Evolutionary conservation across 139 green algal genomes (phyloP).

Genomic region (Chlamydomonas schloesseri): DNA sequence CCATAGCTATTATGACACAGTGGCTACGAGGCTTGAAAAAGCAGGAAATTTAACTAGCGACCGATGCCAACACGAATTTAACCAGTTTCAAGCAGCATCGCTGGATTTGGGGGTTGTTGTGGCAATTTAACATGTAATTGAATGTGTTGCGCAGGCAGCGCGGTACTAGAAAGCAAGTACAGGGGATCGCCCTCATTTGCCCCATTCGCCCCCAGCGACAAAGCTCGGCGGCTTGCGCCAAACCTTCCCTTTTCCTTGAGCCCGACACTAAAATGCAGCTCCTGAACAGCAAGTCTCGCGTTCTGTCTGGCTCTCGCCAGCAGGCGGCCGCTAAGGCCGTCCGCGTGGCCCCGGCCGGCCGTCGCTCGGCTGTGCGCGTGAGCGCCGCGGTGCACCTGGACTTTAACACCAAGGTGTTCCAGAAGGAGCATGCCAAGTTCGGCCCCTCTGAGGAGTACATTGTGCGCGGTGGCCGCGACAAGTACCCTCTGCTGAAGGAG

Average conservation of each 20-base stretch:
- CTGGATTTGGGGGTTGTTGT: not conserved
- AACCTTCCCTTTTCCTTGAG: not conserved
- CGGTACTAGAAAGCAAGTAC: no score
- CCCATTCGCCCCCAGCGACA: no score
- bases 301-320: not conserved
- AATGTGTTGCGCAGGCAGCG: no score
- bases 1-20: no score
- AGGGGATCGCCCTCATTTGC: no score
- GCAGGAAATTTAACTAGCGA: no score
- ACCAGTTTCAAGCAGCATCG: no score
- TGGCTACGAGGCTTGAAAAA: no score
- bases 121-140: not conserved
- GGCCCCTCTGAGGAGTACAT: constrained; percentile 92
- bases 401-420: constrained; percentile 70
- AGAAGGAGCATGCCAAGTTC: constrained; percentile 83
- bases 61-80: no score
- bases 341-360: constrained; percentile 3
- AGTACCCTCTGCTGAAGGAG: constrained; percentile 87
- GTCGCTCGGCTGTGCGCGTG: constrained; percentile 32
- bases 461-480: constrained; percentile 93
- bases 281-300: constrained; percentile 9
- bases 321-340: constrained; percentile 22
- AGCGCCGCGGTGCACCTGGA: constrained; percentile 57
- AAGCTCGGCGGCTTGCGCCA: no score
- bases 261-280: constrained; percentile 33